Base-by-base conservation (phyloP, 1,284 basidiomycete species). In the Fomitopsis schrenkii region DNA sequence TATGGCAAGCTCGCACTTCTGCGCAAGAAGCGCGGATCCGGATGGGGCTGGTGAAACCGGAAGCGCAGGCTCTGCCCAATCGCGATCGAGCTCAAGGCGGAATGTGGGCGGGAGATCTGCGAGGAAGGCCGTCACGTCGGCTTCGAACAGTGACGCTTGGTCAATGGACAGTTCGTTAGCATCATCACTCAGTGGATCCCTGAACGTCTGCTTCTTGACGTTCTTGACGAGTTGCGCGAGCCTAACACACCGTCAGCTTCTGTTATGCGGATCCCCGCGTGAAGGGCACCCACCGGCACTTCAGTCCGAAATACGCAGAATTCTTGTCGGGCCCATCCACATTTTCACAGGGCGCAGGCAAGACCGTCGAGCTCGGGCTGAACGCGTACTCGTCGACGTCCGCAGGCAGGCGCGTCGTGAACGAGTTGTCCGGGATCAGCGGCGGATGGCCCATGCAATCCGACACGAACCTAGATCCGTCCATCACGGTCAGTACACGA, bases 401-500 rank as follows among this genome's bases (percentile, higher is more conserved):
- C 53, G 76, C 72, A n/a, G 82, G 83, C 26, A 81, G 62, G 54
- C 74, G 77, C 7, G 81, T 81, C 3, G 79, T 80, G 62, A 79
- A 81, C 3, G 80, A 76, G 59, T 77, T 71, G 22, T 82, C 77
- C 19, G 82, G 71, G 46, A 90, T 83, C 14, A 85, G 77, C 1
- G 88, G 82, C 14, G 81, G 76, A 59, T 85, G 82, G 5, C 83
- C 83, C 72, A 88, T 77, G 56, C 78, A 79, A 68, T 91, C 89
- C 4, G 89, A 85, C 36, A 87, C 78, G 70, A 90, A 88, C 63
- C 89, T 91, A 30, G 41, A 40, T 62, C 33, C 45, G 46, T 50
- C 19, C 7, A 42, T 59, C n/a, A 57, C 22, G n/a, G 22, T 45
- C 12, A 56, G 40, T 12, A 58, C 53, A 28, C 54, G 56, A 59